Evolutionary conservation across 495 filamentous ascomycete genomes (phyloP).

Genomic region (Penicillium antarcticum): DNA sequence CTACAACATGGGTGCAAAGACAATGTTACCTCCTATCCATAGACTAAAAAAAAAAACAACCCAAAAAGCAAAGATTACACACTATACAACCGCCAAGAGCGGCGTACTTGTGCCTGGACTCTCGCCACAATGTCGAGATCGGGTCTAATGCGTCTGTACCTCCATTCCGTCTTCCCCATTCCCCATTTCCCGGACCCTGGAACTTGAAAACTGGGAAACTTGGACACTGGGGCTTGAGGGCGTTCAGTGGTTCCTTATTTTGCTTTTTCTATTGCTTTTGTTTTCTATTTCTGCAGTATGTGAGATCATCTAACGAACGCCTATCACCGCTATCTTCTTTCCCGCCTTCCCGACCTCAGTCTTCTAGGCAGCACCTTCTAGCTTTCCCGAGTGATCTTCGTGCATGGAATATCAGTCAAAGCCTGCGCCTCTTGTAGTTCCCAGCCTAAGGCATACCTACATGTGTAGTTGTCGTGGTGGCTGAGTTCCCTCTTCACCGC

Average conservation of each 20-base stretch:
- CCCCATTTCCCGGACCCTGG: slow-evolving; percentile 3
- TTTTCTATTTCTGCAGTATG: too few relatives aligned
- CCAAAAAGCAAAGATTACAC: too few relatives aligned
- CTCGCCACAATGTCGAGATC: slow-evolving; percentile 1
- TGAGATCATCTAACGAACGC: too few relatives aligned
- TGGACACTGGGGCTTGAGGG: too few relatives aligned
- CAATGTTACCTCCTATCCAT: too few relatives aligned
- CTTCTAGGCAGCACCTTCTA: too few relatives aligned
- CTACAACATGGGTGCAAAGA: not conserved
- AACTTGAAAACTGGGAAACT: too few relatives aligned
- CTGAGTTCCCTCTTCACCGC: too few relatives aligned
- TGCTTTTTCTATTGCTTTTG: slow-evolving; percentile 1
- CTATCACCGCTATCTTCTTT: not conserved
- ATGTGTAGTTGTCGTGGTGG: too few relatives aligned
- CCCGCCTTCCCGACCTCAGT: not conserved
- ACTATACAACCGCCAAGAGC: slow-evolving; percentile 2
- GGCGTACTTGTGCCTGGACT: not conserved
- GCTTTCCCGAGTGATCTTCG: not conserved
- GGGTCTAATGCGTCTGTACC: not conserved
- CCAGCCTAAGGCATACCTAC: not conserved
- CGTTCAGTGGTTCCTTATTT: not conserved
- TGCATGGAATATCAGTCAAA: not conserved
- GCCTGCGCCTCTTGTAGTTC: not conserved
- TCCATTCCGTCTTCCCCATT: slow-evolving; percentile 8
- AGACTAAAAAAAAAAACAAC: not conserved